Evolutionary conservation across 169 alveolate species (phyloP).

Genomic region (Neospora caninum): DNA sequence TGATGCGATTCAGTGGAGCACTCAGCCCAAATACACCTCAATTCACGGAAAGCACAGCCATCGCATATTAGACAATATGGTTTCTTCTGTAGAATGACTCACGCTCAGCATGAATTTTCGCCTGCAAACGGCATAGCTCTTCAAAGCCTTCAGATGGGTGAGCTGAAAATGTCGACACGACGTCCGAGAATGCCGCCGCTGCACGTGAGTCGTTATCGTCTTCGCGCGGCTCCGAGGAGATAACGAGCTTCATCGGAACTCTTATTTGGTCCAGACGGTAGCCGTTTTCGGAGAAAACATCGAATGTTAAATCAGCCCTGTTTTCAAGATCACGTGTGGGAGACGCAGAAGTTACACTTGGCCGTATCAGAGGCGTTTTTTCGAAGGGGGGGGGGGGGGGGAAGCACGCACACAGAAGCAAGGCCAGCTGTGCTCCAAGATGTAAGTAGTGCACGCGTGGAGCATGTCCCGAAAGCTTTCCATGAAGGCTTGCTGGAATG

Average conservation of each 20-base stretch:
- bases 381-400: too few species aligned
- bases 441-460: too few species aligned
- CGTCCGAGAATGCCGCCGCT: conserved; percentile 31
- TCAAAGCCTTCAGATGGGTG: background rate
- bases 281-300: conserved; percentile 40
- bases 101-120: background rate
- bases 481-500: too few species aligned
- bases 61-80: background rate
- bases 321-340: too few species aligned
- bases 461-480: too few species aligned
- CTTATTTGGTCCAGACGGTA: background rate
- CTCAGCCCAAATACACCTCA: too few species aligned
- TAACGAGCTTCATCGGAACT: conserved; percentile 27
- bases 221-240: conserved; percentile 7
- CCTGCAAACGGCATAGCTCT: conserved; percentile 12
- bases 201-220: conserved; percentile 26
- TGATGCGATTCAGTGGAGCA: too few species aligned
- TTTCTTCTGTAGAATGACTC: background rate
- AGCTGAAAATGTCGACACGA: background rate
- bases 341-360: too few species aligned
- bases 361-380: too few species aligned
- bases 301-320: conserved; percentile 53
- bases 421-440: too few species aligned
- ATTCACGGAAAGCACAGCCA: too few species aligned
- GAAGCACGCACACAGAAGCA: too few species aligned